phyloP scores from a whole-genome alignment of 345 rosid species.

The Lepidium didymum region DNA sequence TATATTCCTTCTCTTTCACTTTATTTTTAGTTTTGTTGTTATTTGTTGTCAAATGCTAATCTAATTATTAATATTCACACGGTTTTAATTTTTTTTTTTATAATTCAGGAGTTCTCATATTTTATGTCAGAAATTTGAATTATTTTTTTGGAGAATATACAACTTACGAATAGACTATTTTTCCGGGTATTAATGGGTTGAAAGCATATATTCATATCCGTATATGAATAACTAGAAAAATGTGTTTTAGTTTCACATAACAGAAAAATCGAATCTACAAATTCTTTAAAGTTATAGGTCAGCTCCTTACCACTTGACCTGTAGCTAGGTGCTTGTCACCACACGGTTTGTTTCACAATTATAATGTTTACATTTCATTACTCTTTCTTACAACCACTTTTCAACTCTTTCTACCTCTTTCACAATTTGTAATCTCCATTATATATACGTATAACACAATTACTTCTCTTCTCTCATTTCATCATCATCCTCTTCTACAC shows the following conservation, averaged over 20 bases:
- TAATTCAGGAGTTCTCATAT: too few species aligned
- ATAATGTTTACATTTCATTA: not conserved
- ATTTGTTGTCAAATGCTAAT: not conserved
- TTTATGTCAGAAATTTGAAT: too few species aligned
- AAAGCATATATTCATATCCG: too few species aligned
- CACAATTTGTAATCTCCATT: not conserved
- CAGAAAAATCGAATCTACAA: too few species aligned
- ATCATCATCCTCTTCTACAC: not conserved
- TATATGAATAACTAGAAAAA: too few species aligned
- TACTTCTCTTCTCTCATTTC: slow-evolving; percentile 9
- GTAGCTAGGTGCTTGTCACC: too few species aligned
- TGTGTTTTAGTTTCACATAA: too few species aligned
- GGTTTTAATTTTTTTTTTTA: slow-evolving; percentile 27
- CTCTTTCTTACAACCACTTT: not conserved
- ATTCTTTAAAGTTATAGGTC: too few species aligned
- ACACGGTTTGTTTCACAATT: slow-evolving; percentile 18
- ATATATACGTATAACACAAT: slow-evolving; percentile 9
- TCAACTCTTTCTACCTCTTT: not conserved
- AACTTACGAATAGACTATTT: too few species aligned
- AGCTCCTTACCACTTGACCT: too few species aligned
- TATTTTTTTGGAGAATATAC: too few species aligned
- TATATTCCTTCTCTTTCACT: slow-evolving; percentile 1
- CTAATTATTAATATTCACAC: slow-evolving; percentile 10
- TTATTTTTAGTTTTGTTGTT: not conserved
- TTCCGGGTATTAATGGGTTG: too few species aligned